A percentile compares a stretch with the other conserved stretches of the same genome.
phyloP scores from a whole-genome alignment of 2,329 filamentous ascomycete species.

The Xylariomycetidae sp. region DNA sequence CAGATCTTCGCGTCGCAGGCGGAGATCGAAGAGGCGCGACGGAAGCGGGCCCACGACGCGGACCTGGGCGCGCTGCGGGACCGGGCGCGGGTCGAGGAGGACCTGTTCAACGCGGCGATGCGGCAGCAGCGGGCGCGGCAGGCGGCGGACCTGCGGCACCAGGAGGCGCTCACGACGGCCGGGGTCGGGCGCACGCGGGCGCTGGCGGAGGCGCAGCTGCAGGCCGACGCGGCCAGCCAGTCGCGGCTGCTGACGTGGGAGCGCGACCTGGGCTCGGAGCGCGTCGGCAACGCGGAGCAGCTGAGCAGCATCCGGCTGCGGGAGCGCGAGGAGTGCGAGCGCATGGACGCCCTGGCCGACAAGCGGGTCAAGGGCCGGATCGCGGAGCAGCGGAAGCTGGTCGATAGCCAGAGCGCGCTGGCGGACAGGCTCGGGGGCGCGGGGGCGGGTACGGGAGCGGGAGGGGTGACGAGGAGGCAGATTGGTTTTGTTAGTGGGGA shows the following conservation, averaged over 20 bases:
- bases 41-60: constrained; percentile 39
- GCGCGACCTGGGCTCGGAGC: constrained; percentile 38
- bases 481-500: constrained; percentile 54
- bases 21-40: constrained; percentile 48
- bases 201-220: constrained; percentile 42
- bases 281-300: constrained; percentile 44
- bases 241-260: constrained; percentile 46
- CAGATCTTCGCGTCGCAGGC: constrained; percentile 45
- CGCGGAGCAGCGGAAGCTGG: constrained; percentile 47
- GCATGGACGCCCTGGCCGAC: constrained; percentile 42
- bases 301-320: constrained; percentile 43
- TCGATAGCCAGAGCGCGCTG: constrained; percentile 38
- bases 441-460: constrained; percentile 24
- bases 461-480: constrained; percentile 37
- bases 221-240: constrained; percentile 40
- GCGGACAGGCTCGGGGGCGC: constrained; percentile 31
- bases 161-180: constrained; percentile 42
- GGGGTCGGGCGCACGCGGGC: constrained; percentile 38
- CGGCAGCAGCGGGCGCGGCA: constrained; percentile 33
- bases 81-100: constrained; percentile 44
- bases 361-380: constrained; percentile 40
- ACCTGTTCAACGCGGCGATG: constrained; percentile 32
- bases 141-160: constrained; percentile 37
- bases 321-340: constrained; percentile 48
- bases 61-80: constrained; percentile 40